These are phyloP conservation scores for Schoenoplectus tabernaemontani DNA, from an alignment of 202 grass and related monocot species.

Conservation along the genomic window DNA sequence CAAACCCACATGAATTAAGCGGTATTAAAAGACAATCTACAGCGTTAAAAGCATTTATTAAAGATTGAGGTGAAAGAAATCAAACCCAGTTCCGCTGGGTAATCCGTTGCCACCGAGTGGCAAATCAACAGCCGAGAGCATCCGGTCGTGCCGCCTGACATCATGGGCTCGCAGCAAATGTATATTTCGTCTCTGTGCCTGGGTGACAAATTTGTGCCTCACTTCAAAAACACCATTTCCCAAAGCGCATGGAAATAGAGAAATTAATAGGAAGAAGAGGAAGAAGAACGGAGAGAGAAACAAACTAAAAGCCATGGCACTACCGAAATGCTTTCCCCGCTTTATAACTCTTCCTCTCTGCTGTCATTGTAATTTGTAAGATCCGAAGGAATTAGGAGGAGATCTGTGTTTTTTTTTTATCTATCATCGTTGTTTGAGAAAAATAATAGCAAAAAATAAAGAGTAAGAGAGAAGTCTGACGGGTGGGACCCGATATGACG, in stretches of 20 bases:
- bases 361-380: background rate
- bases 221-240: constrained; percentile 54
- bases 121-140: constrained; percentile 53
- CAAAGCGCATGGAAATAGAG: background rate
- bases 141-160: constrained; percentile 32
- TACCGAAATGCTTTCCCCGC: background rate
- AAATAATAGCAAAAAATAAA: too few relatives aligned
- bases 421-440: too few relatives aligned
- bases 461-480: background rate
- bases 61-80: background rate
- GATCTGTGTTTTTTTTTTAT: background rate
- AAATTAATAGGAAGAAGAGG: background rate
- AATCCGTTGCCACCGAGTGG: constrained; percentile 70
- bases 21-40: background rate
- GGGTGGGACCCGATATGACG: background rate
- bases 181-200: constrained; percentile 24
- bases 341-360: background rate
- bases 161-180: constrained; percentile 52
- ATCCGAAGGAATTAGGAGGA: background rate
- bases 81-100: constrained; percentile 71
- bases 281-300: background rate
- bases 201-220: constrained; percentile 50
- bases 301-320: background rate
- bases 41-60: too few relatives aligned
- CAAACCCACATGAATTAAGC: background rate